Evolutionary conservation across 495 filamentous ascomycete genomes (phyloP), one percentile per base, ranked within the genome.

Genomic region (Tuber calosporum): DNA sequence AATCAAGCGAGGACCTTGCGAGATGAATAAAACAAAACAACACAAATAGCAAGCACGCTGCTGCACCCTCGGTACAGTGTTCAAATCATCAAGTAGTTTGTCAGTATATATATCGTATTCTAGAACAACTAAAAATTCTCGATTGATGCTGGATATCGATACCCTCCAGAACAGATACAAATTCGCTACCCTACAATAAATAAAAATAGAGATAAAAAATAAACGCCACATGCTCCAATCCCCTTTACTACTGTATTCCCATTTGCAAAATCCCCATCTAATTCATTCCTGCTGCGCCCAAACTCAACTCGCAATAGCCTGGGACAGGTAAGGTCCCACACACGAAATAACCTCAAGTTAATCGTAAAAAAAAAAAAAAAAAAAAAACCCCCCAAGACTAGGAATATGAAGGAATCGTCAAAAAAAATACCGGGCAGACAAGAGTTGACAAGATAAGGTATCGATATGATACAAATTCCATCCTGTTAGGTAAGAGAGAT

Each of bases 401-500:
- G 4, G 20, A 9, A 58, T 8, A 58, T 30, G 42, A 48, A n/a
- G n/a, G 30, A 26, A 58, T 58, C 48, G 48, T 9, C n/a, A 58
- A n/a, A 58, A 58, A 8, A 58, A 58, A n/a, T 8, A 58, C 22
- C 48, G 4, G 13, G n/a, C 8, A 26, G 3, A 58, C 45, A 2
- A 30, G 48, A n/a, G 22, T 22, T 9, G 22, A 53, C 22, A 53
- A 53, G 22, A 53, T 9, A 26, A n/a, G 48, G 48, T 58, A 58
- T 58, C n/a, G 48, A n/a, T 58, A 58, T 26, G n/a, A 26, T 58
- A 58, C 48, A 58, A 58, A 58, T 58, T 13, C 48, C 48, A 58
- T 26, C n/a, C 43, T 6, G 20, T 48, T 6, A 58, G n/a, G 9
- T 11, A 58, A 6, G 22, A n/a, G n/a, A n/a, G 13, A 9, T 2